Base-by-base conservation (phyloP, 2,329 filamentous ascomycete genomes). In the Cercospora nicotianae region DNA sequence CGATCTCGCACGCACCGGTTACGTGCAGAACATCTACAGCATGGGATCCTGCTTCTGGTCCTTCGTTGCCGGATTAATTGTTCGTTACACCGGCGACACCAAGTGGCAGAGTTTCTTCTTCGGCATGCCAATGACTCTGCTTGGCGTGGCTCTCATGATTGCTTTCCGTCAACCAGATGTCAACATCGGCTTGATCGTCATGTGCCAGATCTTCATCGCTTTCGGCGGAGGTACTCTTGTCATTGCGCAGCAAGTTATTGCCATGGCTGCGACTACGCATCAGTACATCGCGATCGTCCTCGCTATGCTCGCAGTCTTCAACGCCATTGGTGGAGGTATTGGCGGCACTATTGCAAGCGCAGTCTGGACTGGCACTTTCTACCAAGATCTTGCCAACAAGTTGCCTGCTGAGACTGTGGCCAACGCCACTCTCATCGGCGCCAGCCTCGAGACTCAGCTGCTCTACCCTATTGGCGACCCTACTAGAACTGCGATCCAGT, bases 141-240 rank as follows among this genome's bases (percentile, higher is more conserved):
- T 76, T 9, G 75, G 75, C 9, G 69, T 72, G 3, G 73, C 67
- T 2, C 69, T 76, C 28, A 74, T 77, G 75, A 74, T 78, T 10
- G 63, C 71, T 26, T 77, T 77, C 73, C 70, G 76, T 9, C 69
- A 72, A 39, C 73, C 75, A 9, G 78, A 80, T 31, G 77, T 76
- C 7, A 76, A 81, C 33, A 80, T 86, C 28, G 78, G 81, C 30
- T 85, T 82, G 75, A 75, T 86, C 8, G 76, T 86, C 62, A 82
- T 85, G 80, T 84, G 83, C 67, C 87, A 90, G 74, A 82, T 89
- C 59, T 82, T 89, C 67, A 84, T 90, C 67, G 85, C 87, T 6
- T 82, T 87, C 39, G 85, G 84, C 3, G 87, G 86, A 3, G 87
- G 86, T 12, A 81, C 85, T 10, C 80, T 89, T 5, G 84, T 87